Base-by-base conservation (phyloP, 208 protist genomes). In the Leishmania guyanensis region DNA sequence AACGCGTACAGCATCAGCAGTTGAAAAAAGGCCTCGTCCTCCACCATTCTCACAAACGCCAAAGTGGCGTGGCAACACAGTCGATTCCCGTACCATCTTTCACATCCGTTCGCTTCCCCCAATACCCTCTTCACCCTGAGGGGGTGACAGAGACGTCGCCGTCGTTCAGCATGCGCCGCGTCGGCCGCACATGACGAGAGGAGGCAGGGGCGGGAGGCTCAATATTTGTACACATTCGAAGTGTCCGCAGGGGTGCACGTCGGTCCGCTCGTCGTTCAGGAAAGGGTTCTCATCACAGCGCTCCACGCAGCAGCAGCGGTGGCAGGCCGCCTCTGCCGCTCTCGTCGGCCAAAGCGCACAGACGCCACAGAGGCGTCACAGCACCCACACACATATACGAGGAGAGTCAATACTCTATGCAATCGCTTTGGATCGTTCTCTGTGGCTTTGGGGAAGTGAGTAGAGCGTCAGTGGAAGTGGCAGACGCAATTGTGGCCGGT, bases 211-310 rank as follows among this genome's bases (percentile, higher is more conserved):
- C 22, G 10, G 69, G 69, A 74, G 69, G 69, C 69, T 74, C 69
- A 74, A 74, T 46, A 74, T 74, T 74, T 74, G 69, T 74, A 74
- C 69, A 74, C 69, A 74, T 74, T 74, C 69, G 26, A 74, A 74
- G 10, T 74, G 69, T 74, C 69, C 48, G 69, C 69, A 74, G 53
- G 69, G 69, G 69, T 33, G 69, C 48, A 51, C 20, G 69, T 74
- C 69, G 69, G 69, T 74, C 69, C 69, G 69, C 69, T 74, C 69
- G 69, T 74, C 69, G 69, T 74, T 43, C 53, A 74, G 14, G 69
- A 74, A 56, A 56, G 0, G 39, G 3, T 74, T 74, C 3, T 74
- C 69, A 74, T 74, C 69, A 74, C 9, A 74, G 69, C 69, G 3
- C 69, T 74, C 69, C 69, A 54, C 69, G 9, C 46, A 74, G 65